Evolutionary conservation across 2,329 filamentous ascomycete genomes (phyloP).

Genomic region (Juglanconis oblonga): DNA sequence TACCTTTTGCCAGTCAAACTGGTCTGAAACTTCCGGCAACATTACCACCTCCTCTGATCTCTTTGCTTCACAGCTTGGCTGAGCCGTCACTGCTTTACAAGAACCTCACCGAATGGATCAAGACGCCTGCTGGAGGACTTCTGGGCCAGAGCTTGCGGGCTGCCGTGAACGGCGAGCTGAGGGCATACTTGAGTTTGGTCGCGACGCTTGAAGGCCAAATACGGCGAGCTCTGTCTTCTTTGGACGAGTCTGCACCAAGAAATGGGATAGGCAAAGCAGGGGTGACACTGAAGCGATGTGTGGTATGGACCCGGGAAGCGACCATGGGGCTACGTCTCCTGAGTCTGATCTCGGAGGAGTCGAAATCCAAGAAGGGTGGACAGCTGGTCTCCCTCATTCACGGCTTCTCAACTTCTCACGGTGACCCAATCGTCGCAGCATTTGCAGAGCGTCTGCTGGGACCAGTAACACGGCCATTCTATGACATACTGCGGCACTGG

Average conservation of each 20-base stretch:
- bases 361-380: conserved; percentile 77
- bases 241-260: conserved; percentile 66
- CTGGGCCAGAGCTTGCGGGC: conserved; percentile 88
- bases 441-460: conserved; percentile 87
- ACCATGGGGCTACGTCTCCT: conserved; percentile 93
- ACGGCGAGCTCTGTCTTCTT: conserved; percentile 70
- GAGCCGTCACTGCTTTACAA: conserved; percentile 93
- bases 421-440: conserved; percentile 87
- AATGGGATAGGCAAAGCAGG: conserved; percentile 78
- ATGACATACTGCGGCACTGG: conserved; percentile 93
- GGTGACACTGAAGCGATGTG: conserved; percentile 90
- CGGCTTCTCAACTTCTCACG: conserved; percentile 87
- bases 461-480: conserved; percentile 90
- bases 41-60: conserved; percentile 79
- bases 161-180: conserved; percentile 78
- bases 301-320: conserved; percentile 95
- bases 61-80: conserved; percentile 82
- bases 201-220: conserved; percentile 93
- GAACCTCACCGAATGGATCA: conserved; percentile 75
- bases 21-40: conserved; percentile 73
- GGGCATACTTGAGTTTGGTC: conserved; percentile 85
- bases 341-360: conserved; percentile 91
- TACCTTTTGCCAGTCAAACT: conserved; percentile 69
- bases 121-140: conserved; percentile 77
- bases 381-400: conserved; percentile 93